Conservation (phyloP, 2,329 filamentous ascomycete genomes). For the Scedosporium minutisporum region DNA sequence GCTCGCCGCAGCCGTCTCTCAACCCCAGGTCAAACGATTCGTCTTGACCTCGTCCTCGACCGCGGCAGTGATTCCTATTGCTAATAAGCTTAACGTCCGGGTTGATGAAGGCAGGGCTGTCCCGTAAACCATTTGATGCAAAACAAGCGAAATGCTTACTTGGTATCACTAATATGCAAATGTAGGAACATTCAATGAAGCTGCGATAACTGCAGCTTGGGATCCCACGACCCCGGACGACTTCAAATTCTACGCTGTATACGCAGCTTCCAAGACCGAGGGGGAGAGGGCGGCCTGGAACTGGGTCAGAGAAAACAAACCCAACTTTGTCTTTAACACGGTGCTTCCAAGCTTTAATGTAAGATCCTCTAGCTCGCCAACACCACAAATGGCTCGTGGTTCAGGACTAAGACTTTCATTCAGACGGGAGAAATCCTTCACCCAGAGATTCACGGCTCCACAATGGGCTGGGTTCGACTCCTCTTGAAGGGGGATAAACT, state of each 20-base stretch:
- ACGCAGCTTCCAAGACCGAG: conserved; percentile 25
- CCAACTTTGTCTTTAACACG: conserved; percentile 12
- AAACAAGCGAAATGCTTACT: not conserved
- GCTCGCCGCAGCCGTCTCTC: conserved; percentile 23
- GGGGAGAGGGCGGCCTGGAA: conserved; percentile 25
- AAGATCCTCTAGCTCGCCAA: not conserved
- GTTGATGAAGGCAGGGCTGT: not conserved
- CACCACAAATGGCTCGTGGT: not conserved
- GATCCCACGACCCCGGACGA: not conserved
- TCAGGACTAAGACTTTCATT: not conserved
- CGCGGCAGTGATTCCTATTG: conserved; percentile 6
- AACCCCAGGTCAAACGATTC: conserved; percentile 27
- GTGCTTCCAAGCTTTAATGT: conserved; percentile 1
- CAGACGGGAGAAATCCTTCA: conserved; percentile 11
- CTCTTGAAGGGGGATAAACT: conserved; percentile 6
- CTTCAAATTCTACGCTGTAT: conserved; percentile 14
- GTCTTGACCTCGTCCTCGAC: conserved; percentile 28
- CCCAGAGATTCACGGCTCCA: conserved; percentile 10
- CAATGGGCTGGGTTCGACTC: conserved; percentile 9
- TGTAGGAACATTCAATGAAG: not conserved
- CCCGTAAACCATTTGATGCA: not conserved
- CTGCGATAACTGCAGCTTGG: not conserved
- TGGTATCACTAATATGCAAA: no score
- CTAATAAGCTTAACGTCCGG: conserved; percentile 7
- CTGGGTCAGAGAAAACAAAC: conserved; percentile 21